phyloP scores from a whole-genome alignment of 2,329 filamentous ascomycete genomes.

The Microcyclospora pomicola region DNA sequence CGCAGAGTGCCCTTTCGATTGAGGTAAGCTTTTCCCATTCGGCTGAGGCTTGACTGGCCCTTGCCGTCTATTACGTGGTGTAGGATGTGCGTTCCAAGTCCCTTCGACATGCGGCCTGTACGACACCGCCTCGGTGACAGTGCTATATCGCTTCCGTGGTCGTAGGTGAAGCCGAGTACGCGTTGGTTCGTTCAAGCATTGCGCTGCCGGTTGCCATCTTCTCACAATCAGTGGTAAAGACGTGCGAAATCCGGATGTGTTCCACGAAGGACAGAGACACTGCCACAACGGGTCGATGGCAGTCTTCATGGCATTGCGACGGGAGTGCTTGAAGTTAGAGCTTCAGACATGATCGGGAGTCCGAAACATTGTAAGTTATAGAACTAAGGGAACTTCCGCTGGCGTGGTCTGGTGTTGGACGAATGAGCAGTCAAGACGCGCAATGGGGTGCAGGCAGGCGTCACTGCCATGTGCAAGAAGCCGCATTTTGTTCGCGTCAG shows the following conservation, averaged over 20 bases:
- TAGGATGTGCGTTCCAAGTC: background rate
- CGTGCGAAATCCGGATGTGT: constrained; percentile 1
- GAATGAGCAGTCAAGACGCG: no score
- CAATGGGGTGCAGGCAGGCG: no score
- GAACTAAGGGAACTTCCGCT: no score
- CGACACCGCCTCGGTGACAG: constrained; percentile 1
- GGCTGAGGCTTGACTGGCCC: background rate
- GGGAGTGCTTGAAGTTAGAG: background rate
- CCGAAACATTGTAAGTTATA: no score
- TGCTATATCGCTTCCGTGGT: background rate
- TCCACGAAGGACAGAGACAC: constrained; percentile 44
- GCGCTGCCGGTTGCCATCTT: constrained; percentile 5
- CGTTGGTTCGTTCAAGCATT: constrained; percentile 12
- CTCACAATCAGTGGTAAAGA: constrained; percentile 4
- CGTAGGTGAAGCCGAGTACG: constrained; percentile 5
- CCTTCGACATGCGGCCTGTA: background rate
- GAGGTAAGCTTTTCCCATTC: background rate
- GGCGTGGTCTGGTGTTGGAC: no score
- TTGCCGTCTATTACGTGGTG: background rate
- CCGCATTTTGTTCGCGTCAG: no score
- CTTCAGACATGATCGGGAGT: no score
- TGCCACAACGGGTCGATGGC: constrained; percentile 48
- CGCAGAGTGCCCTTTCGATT: background rate
- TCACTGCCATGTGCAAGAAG: no score
- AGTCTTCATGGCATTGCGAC: background rate